Conservation (phyloP, 2,329 filamentous ascomycete species). For the Fusarium falciforme region DNA sequence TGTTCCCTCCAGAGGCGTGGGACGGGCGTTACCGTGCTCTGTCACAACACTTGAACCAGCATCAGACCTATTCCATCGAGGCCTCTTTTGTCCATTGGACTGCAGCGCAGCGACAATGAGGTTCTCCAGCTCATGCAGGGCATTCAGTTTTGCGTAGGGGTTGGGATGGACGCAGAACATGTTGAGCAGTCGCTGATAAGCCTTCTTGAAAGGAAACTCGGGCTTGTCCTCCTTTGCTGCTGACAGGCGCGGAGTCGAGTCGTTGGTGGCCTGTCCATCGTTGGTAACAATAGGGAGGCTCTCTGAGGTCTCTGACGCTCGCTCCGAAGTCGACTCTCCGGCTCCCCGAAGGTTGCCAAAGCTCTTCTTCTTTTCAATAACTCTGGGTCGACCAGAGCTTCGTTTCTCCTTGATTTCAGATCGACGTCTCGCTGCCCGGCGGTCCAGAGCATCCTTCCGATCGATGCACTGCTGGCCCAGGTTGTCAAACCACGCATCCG, state of each 20-base stretch:
- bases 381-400: slow-evolving; percentile 60
- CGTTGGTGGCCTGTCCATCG: slow-evolving; percentile 51
- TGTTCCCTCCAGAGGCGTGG: slow-evolving; percentile 70
- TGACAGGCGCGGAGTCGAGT: slow-evolving; percentile 41
- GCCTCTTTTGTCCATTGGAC: slow-evolving; percentile 49
- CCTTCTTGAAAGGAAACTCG: slow-evolving; percentile 83
- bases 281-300: slow-evolving; percentile 53
- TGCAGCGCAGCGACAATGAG: slow-evolving; percentile 80
- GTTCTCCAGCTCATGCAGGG: slow-evolving; percentile 83
- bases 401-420: slow-evolving; percentile 56
- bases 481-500: slow-evolving; percentile 85
- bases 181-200: slow-evolving; percentile 82
- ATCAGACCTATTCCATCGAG: slow-evolving; percentile 52
- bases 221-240: slow-evolving; percentile 43
- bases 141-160: slow-evolving; percentile 85
- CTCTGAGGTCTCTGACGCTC: slow-evolving; percentile 53
- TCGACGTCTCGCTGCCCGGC: slow-evolving; percentile 54
- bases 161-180: slow-evolving; percentile 93
- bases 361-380: slow-evolving; percentile 75
- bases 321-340: slow-evolving; percentile 54
- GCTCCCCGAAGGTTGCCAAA: slow-evolving; percentile 71
- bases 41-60: slow-evolving; percentile 48
- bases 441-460: slow-evolving; percentile 66
- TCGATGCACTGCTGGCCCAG: slow-evolving; percentile 75
- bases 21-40: slow-evolving; percentile 50